These are phyloP conservation scores for Blastocystis sp. DNA, from an alignment of 352 stramenopile genomes.

Conservation along the genomic window DNA sequence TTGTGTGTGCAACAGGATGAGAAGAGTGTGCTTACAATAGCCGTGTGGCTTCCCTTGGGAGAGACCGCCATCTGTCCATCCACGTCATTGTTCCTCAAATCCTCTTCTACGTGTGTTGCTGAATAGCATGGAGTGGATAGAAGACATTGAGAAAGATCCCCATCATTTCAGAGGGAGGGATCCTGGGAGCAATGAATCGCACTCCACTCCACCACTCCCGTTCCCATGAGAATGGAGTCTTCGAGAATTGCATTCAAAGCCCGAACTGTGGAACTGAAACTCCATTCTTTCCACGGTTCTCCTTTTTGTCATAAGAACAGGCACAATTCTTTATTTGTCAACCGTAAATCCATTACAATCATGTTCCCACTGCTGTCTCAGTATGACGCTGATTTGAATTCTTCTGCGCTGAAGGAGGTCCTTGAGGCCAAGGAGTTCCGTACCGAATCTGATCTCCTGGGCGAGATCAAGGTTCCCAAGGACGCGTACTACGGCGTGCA, in stretches of 20 bases:
- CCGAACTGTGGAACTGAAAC: background rate
- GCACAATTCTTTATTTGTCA: too few species aligned
- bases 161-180: background rate
- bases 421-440: slow-evolving; percentile 38
- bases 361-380: slow-evolving; percentile 34
- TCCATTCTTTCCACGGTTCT: slow-evolving; percentile 21
- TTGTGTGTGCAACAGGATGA: too few species aligned
- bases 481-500: slow-evolving; percentile 62
- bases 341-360: background rate
- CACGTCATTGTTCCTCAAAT: background rate
- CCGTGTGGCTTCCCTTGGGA: background rate
- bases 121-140: background rate
- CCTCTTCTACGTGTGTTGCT: background rate
- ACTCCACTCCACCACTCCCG: background rate
- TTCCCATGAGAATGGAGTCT: too few species aligned
- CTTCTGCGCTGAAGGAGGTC: slow-evolving; percentile 7
- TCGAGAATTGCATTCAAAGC: too few species aligned
- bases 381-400: slow-evolving; percentile 27
- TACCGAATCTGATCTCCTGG: slow-evolving; percentile 57
- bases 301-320: background rate
- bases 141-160: background rate
- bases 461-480: slow-evolving; percentile 50
- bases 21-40: too few species aligned
- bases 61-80: background rate
- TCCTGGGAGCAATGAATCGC: background rate